Evolutionary conservation across 371 early-diverging fungal genomes (phyloP).

Genomic region (Batkoa obscura): DNA sequence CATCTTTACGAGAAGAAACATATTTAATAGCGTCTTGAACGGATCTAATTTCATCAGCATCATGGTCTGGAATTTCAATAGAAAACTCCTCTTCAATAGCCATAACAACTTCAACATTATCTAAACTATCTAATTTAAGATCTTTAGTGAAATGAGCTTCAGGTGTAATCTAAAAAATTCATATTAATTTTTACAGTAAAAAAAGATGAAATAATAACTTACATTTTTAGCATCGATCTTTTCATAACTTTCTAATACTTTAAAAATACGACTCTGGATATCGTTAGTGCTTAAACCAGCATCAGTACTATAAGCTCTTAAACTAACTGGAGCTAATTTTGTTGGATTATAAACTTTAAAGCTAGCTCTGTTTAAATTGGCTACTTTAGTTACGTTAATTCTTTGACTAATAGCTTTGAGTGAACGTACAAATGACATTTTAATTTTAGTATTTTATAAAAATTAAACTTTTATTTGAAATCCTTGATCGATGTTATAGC

Average conservation of each 20-base stretch:
- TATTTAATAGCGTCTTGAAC: conserved; percentile 76
- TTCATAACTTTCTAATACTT: conserved; percentile 78
- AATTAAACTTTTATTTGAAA: too few relatives aligned
- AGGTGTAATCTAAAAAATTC: conserved; percentile 42
- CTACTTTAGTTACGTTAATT: too few relatives aligned
- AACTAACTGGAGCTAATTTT: too few relatives aligned
- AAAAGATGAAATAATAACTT: conserved; percentile 10
- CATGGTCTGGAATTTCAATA: conserved; percentile 92
- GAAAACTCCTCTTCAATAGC: conserved; percentile 97
- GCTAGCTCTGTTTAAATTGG: too few relatives aligned
- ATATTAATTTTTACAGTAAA: background rate
- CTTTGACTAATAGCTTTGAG: too few relatives aligned
- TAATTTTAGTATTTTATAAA: too few relatives aligned
- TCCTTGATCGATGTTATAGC: too few relatives aligned
- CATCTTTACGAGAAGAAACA: conserved; percentile 53
- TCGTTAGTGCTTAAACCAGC: conserved; percentile 28
- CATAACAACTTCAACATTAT: conserved; percentile 96
- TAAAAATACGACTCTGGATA: conserved; percentile 67
- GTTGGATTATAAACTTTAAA: too few relatives aligned
- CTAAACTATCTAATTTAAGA: conserved; percentile 87
- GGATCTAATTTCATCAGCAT: conserved; percentile 86
- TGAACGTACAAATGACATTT: too few relatives aligned
- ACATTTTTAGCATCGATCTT: conserved; percentile 85
- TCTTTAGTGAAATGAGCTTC: conserved; percentile 79
- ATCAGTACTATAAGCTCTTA: conserved; percentile 25